phyloP scores from a whole-genome alignment of 1,284 basidiomycete species.

The Ganoderma lucidum region DNA sequence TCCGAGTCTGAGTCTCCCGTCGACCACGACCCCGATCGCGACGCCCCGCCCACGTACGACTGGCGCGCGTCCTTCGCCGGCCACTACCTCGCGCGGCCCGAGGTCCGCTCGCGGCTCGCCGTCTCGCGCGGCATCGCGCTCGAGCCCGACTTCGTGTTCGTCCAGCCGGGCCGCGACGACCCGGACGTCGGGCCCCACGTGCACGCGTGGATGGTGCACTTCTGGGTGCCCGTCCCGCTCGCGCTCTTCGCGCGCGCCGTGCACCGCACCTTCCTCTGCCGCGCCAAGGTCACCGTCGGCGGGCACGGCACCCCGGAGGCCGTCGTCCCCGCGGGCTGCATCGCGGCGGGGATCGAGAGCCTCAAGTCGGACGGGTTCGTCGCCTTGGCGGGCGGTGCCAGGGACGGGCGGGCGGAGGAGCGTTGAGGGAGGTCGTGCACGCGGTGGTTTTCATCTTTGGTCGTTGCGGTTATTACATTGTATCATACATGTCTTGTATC shows the following conservation, averaged over 20 bases:
- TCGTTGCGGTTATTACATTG: not conserved
- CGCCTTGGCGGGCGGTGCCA: not conserved
- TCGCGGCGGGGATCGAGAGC: constrained; percentile 24
- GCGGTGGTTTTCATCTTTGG: not conserved
- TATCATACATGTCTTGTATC: not conserved
- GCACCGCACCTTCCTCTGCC: constrained; percentile 27
- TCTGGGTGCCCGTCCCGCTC: constrained; percentile 36
- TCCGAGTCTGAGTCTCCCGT: not conserved
- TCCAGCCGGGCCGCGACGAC: constrained; percentile 2
- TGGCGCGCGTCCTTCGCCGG: constrained; percentile 21
- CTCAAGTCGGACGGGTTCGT: constrained; percentile 14
- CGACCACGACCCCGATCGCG: not conserved
- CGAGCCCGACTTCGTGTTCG: constrained; percentile 22
- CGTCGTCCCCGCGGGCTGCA: constrained; percentile 16
- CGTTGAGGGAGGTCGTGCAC: not conserved
- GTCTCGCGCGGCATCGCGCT: constrained; percentile 26
- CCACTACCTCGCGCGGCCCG: constrained; percentile 1
- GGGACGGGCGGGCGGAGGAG: not conserved
- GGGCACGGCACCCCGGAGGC: constrained; percentile 25
- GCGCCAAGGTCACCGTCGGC: constrained; percentile 23
- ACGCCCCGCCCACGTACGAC: constrained; percentile 14
- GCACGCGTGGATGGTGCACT: constrained; percentile 29
- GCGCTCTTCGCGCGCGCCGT: constrained; percentile 25
- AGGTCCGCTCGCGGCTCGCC: constrained; percentile 9
- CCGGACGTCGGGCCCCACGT: constrained; percentile 19